Percentiles rank a stretch among this genome's conserved stretches.
phyloP scores from a whole-genome alignment of 768 basidiomycete genomes.

The Termitomyces sp. region DNA sequence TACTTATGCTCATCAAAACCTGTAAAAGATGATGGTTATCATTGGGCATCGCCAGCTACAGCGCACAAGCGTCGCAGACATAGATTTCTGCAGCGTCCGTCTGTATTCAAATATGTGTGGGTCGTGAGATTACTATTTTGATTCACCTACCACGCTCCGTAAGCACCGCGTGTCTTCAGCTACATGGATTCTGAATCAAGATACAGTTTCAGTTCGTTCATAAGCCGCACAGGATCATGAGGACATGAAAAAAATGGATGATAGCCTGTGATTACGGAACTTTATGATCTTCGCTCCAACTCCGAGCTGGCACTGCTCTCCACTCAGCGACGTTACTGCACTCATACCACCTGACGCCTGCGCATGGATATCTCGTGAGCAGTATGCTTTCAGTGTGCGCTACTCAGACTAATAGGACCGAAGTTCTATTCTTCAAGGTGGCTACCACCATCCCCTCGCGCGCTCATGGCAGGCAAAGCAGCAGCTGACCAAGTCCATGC shows the following conservation, averaged over 20 bases:
- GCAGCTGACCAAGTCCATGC: slow-evolving; percentile 82
- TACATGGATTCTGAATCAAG: not conserved
- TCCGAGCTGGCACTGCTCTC: not conserved
- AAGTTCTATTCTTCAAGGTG: slow-evolving; percentile 84
- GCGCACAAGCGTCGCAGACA: not conserved
- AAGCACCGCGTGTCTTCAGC: not conserved
- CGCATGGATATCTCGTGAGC: slow-evolving; percentile 44
- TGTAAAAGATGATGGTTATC: not conserved
- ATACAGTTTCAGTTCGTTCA: not conserved
- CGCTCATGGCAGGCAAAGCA: slow-evolving; percentile 84
- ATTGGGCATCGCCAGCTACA: too few species aligned
- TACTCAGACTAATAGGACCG: slow-evolving; percentile 5
- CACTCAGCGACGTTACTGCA: too few species aligned
- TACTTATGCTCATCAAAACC: too few species aligned
- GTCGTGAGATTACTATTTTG: too few species aligned
- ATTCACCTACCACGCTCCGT: not conserved
- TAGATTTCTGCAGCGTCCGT: too few species aligned
- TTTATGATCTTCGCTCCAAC: not conserved
- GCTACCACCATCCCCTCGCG: slow-evolving; percentile 88
- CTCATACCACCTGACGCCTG: too few species aligned
- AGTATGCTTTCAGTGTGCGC: not conserved
- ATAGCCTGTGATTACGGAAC: not conserved
- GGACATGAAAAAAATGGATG: too few species aligned
- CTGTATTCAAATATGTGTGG: too few species aligned
- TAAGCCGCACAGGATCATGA: not conserved